A percentile compares a stretch with the other conserved stretches of the same genome.
Conservation (phyloP, 2,329 filamentous ascomycete species). For the Fusarium nurragi region DNA sequence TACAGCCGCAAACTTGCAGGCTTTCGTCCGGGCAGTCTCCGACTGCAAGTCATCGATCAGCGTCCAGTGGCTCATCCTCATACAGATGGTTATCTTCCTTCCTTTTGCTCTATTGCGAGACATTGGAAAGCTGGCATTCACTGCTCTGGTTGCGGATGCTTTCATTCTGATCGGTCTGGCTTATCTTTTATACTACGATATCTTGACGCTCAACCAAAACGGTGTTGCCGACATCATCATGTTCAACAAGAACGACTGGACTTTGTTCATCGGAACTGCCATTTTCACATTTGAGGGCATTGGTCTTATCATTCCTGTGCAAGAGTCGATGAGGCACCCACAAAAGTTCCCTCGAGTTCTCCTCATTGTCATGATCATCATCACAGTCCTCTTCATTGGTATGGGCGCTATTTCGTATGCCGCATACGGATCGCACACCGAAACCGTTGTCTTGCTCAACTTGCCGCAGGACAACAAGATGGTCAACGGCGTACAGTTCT, state of each 20-base stretch:
- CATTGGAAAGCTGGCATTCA: slow-evolving; percentile 96
- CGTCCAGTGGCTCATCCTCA: slow-evolving; percentile 88
- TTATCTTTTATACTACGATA: slow-evolving; percentile 96
- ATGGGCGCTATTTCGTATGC: slow-evolving; percentile 96
- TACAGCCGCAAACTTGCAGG: slow-evolving; percentile 93
- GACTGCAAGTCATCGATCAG: slow-evolving; percentile 86
- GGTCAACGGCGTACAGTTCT: slow-evolving; percentile 94
- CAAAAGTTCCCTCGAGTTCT: slow-evolving; percentile 91
- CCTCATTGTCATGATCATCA: slow-evolving; percentile 91
- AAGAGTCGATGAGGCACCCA: slow-evolving; percentile 94
- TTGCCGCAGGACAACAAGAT: slow-evolving; percentile 94
- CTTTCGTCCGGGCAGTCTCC: slow-evolving; percentile 91
- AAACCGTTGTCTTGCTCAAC: slow-evolving; percentile 96
- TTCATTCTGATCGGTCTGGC: slow-evolving; percentile 94
- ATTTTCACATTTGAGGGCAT: slow-evolving; percentile 99
- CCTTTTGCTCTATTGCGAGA: slow-evolving; percentile 94
- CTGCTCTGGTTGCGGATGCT: slow-evolving; percentile 89
- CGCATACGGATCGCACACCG: slow-evolving; percentile 92
- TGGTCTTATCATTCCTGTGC: slow-evolving; percentile 96
- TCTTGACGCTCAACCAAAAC: slow-evolving; percentile 79
- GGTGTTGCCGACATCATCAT: slow-evolving; percentile 86
- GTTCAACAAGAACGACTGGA: slow-evolving; percentile 94
- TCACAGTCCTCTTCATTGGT: slow-evolving; percentile 87
- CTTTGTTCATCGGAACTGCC: slow-evolving; percentile 96
- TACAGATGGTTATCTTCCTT: slow-evolving; percentile 95